phyloP scores from a whole-genome alignment of 2,329 filamentous ascomycete genomes.

The Celoporthe dispersa region DNA sequence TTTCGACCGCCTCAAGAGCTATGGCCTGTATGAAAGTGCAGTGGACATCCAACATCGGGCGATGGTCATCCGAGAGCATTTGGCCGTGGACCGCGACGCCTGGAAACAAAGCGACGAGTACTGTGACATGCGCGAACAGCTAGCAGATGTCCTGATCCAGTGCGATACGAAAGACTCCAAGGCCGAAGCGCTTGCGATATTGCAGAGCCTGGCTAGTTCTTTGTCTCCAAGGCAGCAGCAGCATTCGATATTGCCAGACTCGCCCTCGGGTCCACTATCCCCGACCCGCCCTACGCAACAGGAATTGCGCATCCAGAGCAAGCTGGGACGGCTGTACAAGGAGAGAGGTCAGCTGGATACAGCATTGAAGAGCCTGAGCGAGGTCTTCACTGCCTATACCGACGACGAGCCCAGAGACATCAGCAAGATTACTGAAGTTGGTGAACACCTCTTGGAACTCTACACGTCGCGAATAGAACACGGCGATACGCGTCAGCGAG shows the following conservation, averaged over 20 bases:
- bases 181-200: conserved; percentile 3
- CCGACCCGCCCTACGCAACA: background rate
- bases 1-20: background rate
- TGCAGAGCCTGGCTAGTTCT: background rate
- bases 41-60: conserved; percentile 19
- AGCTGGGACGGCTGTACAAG: conserved; percentile 23
- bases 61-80: conserved; percentile 8
- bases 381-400: conserved; percentile 7
- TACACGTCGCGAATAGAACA: conserved; percentile 5
- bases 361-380: conserved; percentile 12
- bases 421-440: background rate
- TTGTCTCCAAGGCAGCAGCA: background rate
- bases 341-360: conserved; percentile 4
- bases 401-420: background rate
- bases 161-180: conserved; percentile 7
- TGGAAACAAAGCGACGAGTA: background rate
- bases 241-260: background rate
- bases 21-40: conserved; percentile 9
- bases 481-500: background rate
- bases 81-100: background rate
- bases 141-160: conserved; percentile 14
- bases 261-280: background rate
- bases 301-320: conserved; percentile 9
- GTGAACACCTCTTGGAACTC: conserved; percentile 9
- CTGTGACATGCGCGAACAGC: conserved; percentile 6